Evolutionary conservation across 108 stramenopile genomes (phyloP).

Genomic region (Aurantiochytrium sp.): DNA sequence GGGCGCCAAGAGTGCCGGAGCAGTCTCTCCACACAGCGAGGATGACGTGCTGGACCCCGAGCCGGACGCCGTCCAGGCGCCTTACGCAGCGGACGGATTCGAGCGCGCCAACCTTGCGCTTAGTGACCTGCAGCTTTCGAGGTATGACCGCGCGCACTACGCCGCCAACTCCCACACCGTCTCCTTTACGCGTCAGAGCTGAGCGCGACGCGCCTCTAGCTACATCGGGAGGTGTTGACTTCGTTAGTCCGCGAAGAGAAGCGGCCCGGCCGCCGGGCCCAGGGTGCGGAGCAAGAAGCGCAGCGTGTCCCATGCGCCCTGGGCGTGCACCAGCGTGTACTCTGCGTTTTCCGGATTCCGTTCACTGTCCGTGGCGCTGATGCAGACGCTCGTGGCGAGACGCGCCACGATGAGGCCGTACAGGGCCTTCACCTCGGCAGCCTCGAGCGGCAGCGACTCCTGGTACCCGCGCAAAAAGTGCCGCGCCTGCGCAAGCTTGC

Average conservation of each 20-base stretch:
- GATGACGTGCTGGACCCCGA: neutral
- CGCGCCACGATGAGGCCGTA: neutral
- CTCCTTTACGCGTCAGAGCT: neutral
- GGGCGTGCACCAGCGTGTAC: neutral
- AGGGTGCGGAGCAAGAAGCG: neutral
- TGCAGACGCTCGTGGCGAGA: neutral
- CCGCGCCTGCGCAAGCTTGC: neutral
- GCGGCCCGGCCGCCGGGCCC: neutral
- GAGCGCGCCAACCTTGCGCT: neutral
- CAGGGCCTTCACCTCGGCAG: neutral
- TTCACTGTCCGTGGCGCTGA: neutral
- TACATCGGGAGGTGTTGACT: no score
- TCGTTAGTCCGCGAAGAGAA: neutral
- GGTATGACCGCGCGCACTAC: neutral
- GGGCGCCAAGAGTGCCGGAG: neutral
- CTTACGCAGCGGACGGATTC: neutral
- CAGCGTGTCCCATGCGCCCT: neutral
- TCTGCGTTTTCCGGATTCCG: slow-evolving; percentile 4
- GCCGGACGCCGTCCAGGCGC: neutral
- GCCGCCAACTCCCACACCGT: slow-evolving; percentile 20
- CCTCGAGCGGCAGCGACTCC: neutral
- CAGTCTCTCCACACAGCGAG: neutral
- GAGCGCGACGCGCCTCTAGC: neutral
- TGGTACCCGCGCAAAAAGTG: neutral
- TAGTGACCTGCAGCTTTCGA: slow-evolving; percentile 14